Evolutionary conservation across 129 eudicot genomes (phyloP), one percentile per base, ranked within the genome.

Genomic region (Mikania micrantha): DNA sequence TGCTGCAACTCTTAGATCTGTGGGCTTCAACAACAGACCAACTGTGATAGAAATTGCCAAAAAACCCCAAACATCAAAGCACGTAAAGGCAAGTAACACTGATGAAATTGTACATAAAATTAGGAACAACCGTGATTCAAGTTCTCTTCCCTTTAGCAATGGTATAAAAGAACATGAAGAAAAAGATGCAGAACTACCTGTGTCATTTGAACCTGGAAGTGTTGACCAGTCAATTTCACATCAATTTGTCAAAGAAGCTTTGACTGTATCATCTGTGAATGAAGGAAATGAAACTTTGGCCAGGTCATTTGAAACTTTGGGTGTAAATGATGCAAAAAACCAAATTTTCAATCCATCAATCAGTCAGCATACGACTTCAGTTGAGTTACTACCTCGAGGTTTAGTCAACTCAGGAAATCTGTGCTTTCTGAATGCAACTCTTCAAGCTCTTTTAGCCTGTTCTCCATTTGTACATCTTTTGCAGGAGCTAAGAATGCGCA

Each of bases 371-470:
- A 52, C 60, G 54, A n/a, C 67, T 27, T 25, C 58, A 45, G 44
- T 53, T 12, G 80, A 80, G 54, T 78, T 90, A 45, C 77, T 87
- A 12, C 97, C 97, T 80, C 88, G 97, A 68, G 91, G 96, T 61
- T 84, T 90, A 81, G 82, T 90, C 77, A 90, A 90, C 73, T 69
- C 80, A 52, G 97, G 97, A 64, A 90, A 90, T 70, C 59, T 87
- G 28, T 90, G 97, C 71, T 90, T 90, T 74, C 82, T 90, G 24
- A 90, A 90, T 76, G 89, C 97, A 47, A 86, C 97, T 60, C 78
- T 87, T 48, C 97, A 90, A 80, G 91, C 97, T 66, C 89, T 90
- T 40, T 82, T 90, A 56, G 81, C 91, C 16, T 90, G 95, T 64
- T 82, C 97, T 57, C 95, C 95, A 3, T 90, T 90, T 56, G 80